Evolutionary conservation across 2,329 filamentous ascomycete species (phyloP).

Genomic region (Hymenoscyphus occultus): DNA sequence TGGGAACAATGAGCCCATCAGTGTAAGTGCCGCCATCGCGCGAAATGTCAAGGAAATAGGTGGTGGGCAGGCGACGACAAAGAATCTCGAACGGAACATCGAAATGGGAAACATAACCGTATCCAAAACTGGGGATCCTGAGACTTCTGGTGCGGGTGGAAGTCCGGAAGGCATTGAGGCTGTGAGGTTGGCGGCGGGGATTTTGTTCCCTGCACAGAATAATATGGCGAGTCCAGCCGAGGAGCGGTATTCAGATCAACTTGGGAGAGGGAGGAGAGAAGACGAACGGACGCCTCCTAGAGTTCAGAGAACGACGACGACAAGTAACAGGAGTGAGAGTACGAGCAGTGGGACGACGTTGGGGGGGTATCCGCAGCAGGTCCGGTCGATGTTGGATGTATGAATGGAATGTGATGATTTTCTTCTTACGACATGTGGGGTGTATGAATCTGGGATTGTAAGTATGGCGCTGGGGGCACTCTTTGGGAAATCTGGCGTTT

Average conservation of each 20-base stretch:
- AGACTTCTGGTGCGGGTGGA: slow-evolving; percentile 13
- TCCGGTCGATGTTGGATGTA: slow-evolving; percentile 44
- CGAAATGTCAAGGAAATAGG: slow-evolving; percentile 39
- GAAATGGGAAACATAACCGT: slow-evolving; percentile 40
- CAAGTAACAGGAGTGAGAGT: slow-evolving; percentile 24
- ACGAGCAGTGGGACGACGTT: slow-evolving; percentile 32
- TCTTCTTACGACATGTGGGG: background rate
- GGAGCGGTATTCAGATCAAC: slow-evolving; percentile 21
- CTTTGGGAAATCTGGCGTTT: too few relatives aligned
- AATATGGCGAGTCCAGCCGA: slow-evolving; percentile 4
- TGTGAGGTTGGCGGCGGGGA: slow-evolving; percentile 16
- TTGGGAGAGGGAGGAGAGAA: slow-evolving; percentile 12
- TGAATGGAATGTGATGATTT: slow-evolving; percentile 19
- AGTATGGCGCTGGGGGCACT: too few relatives aligned
- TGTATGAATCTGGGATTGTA: too few relatives aligned
- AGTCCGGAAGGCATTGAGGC: slow-evolving; percentile 49
- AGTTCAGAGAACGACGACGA: slow-evolving; percentile 6
- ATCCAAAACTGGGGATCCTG: slow-evolving; percentile 32
- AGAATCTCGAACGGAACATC: slow-evolving; percentile 34
- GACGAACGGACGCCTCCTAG: slow-evolving; percentile 5
- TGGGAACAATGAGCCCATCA: slow-evolving; percentile 26
- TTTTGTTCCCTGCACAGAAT: slow-evolving; percentile 21
- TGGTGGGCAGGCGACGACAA: slow-evolving; percentile 33
- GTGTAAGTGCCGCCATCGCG: slow-evolving; percentile 34
- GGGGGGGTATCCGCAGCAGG: slow-evolving; percentile 34